These are phyloP conservation scores for Cladosporium sphaerospermum DNA, from an alignment of 2,329 filamentous ascomycete species.

Conservation along the genomic window DNA sequence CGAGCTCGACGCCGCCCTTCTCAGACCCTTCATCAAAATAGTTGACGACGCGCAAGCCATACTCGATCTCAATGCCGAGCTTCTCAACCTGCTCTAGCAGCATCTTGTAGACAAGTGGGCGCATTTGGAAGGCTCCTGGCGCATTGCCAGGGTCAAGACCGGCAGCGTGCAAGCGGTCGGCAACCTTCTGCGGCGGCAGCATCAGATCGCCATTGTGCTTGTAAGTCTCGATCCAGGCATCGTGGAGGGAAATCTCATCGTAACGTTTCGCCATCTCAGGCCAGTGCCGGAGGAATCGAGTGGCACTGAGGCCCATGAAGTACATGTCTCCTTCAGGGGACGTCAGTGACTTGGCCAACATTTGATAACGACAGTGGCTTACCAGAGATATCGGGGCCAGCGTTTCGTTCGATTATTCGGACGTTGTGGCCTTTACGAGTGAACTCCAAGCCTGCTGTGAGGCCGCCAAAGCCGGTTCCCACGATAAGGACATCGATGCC, in stretches of 20 bases:
- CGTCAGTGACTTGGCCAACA: not conserved
- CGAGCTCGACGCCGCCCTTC: slow-evolving; percentile 4
- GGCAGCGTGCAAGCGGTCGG: slow-evolving; percentile 42
- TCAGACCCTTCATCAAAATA: slow-evolving; percentile 33
- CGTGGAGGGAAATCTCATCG: slow-evolving; percentile 45
- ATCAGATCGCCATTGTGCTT: slow-evolving; percentile 46
- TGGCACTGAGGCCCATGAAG: slow-evolving; percentile 51
- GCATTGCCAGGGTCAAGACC: slow-evolving; percentile 41
- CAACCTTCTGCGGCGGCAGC: slow-evolving; percentile 42
- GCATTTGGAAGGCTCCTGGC: slow-evolving; percentile 50
- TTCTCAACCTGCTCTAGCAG: slow-evolving; percentile 43
- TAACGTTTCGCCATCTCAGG: slow-evolving; percentile 46
- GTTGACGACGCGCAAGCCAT: slow-evolving; percentile 35
- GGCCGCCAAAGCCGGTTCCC: slow-evolving; percentile 21
- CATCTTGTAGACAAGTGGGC: slow-evolving; percentile 49
- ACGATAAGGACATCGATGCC: slow-evolving; percentile 22
- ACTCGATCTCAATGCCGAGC: slow-evolving; percentile 36
- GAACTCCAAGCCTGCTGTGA: slow-evolving; percentile 21
- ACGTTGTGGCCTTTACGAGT: slow-evolving; percentile 23
- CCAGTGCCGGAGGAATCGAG: slow-evolving; percentile 48
- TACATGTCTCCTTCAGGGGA: slow-evolving; percentile 46
- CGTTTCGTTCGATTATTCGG: slow-evolving; percentile 28
- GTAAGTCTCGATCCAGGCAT: slow-evolving; percentile 50
- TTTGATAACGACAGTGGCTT: slow-evolving; percentile 13
- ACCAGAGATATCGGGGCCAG: slow-evolving; percentile 46